Percentiles rank a stretch among this genome's conserved stretches.
Evolutionary conservation across 208 protist genomes (phyloP).

Genomic region (Strigomonas galati): DNA sequence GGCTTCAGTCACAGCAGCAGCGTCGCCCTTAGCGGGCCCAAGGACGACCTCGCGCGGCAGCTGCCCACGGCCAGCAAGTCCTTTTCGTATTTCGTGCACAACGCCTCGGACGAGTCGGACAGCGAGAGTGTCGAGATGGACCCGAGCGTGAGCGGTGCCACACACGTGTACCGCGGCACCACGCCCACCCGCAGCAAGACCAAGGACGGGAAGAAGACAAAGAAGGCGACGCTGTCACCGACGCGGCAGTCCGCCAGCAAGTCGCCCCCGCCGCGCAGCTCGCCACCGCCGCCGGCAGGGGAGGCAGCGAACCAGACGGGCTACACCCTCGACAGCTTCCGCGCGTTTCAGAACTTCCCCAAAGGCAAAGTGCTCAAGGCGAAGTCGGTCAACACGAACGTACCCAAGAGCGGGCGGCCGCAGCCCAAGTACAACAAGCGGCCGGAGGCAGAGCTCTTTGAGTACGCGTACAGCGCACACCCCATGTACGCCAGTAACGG

Average conservation of each 20-base stretch:
- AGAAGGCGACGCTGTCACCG: neutral
- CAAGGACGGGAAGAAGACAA: neutral
- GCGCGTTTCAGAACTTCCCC: slow-evolving; percentile 14
- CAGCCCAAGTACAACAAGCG: slow-evolving; percentile 1
- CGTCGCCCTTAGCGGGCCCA: neutral
- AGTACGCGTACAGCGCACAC: slow-evolving; percentile 18
- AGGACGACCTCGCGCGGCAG: neutral
- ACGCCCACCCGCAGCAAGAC: neutral
- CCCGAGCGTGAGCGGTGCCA: neutral
- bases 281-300: too few species aligned
- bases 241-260: too few species aligned
- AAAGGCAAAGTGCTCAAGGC: slow-evolving; percentile 14
- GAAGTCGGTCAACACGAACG: neutral
- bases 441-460: slow-evolving; percentile 1
- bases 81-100: too few species aligned
- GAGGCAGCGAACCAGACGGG: too few species aligned
- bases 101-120: neutral
- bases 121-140: neutral
- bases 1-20: neutral
- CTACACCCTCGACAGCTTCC: slow-evolving; percentile 2
- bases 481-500: slow-evolving; percentile 9
- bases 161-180: neutral
- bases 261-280: too few species aligned
- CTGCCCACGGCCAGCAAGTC: too few species aligned
- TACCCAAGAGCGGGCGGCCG: neutral